A percentile compares a stretch with the other conserved stretches of the same genome.
Evolutionary conservation across 2,329 filamentous ascomycete genomes (phyloP).

Genomic region (Rugonectria rugulosa): DNA sequence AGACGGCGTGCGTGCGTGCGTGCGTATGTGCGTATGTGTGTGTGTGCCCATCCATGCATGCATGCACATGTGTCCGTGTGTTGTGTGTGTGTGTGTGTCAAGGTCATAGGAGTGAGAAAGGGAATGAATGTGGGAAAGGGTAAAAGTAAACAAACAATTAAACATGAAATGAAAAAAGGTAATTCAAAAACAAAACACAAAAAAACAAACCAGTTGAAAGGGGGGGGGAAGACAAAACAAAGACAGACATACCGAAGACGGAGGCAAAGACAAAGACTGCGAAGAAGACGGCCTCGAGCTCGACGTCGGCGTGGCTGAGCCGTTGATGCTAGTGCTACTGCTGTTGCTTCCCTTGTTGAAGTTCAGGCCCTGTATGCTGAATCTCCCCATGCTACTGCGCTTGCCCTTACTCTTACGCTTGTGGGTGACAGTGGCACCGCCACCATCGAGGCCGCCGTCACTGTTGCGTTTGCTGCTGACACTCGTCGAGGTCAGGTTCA

Average conservation of each 20-base stretch:
- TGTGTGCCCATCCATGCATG: neutral
- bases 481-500: neutral
- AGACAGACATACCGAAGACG: constrained; percentile 7
- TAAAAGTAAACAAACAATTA: neutral
- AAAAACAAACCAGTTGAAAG: neutral
- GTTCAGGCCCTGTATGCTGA: constrained; percentile 4
- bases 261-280: neutral
- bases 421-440: neutral
- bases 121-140: neutral
- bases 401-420: constrained; percentile 2
- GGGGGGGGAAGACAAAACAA: neutral
- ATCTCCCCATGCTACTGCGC: neutral
- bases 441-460: neutral
- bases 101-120: neutral
- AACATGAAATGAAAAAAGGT: neutral
- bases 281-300: constrained; percentile 1
- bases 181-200: too few relatives aligned
- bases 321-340: too few relatives aligned
- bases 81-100: too few relatives aligned
- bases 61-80: too few relatives aligned
- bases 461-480: neutral
- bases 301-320: constrained; percentile 4
- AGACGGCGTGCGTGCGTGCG: too few relatives aligned
- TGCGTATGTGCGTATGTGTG: too few relatives aligned
- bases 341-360: constrained; percentile 3